A percentile compares a stretch with the other conserved stretches of the same genome.
Conservation (phyloP, 2,329 filamentous ascomycete species). For the Ustulina deusta region DNA sequence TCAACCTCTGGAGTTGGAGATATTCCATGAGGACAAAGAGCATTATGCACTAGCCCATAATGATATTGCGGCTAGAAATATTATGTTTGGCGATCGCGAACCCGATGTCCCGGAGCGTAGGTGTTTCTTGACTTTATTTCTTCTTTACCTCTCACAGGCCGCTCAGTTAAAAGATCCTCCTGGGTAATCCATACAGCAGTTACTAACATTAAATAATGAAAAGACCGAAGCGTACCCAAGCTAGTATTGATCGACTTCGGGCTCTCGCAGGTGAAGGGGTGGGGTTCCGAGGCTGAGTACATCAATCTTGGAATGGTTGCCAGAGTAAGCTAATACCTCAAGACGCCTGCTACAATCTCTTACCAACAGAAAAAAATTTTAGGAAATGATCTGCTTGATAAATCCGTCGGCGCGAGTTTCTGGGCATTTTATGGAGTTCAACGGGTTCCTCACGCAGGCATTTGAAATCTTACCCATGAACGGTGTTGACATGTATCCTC, state of each 20-base stretch:
- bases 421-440: background rate
- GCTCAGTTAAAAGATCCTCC: background rate
- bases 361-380: background rate
- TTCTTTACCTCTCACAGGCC: no score
- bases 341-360: background rate
- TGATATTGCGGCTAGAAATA: constrained; percentile 24
- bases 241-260: constrained; percentile 35
- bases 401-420: background rate
- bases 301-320: background rate
- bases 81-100: constrained; percentile 14
- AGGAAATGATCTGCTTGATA: background rate
- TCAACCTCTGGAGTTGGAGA: constrained; percentile 1
- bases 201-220: constrained; percentile 1
- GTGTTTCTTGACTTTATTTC: background rate
- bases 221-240: constrained; percentile 19
- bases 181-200: background rate
- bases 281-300: rapidly evolving
- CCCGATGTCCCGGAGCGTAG: constrained; percentile 10
- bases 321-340: background rate
- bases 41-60: background rate
- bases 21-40: rapidly evolving
- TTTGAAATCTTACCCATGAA: background rate
- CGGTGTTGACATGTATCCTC: background rate
- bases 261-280: background rate
- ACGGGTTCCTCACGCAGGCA: background rate